Conservation (phyloP, 179 eudicot genomes). For the Silene noctiflora region DNA sequence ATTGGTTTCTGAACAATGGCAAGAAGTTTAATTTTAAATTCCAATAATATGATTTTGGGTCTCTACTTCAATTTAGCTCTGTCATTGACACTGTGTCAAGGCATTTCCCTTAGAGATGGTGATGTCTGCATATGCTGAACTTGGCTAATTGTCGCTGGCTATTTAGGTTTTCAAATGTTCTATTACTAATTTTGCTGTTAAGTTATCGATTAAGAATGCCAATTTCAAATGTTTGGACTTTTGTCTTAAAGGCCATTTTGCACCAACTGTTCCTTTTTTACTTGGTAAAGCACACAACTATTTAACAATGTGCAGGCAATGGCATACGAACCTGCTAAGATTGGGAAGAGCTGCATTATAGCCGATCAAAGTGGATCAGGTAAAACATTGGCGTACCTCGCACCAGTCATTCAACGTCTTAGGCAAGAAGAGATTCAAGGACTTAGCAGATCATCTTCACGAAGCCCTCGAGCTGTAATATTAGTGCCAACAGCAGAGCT, state of each 20-base stretch:
- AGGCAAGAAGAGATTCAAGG: slow-evolving; percentile 87
- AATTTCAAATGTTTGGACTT: neutral
- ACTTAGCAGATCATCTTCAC: slow-evolving; percentile 56
- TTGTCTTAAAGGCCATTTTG: neutral
- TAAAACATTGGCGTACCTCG: slow-evolving; percentile 89
- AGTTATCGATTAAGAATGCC: neutral
- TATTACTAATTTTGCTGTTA: neutral
- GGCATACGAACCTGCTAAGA: slow-evolving; percentile 63
- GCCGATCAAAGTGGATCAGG: slow-evolving; percentile 99
- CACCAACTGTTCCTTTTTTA: neutral
- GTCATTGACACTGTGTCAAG: neutral
- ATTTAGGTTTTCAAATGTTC: neutral
- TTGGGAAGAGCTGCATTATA: slow-evolving; percentile 79
- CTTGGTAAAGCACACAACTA: slow-evolving; percentile 10
- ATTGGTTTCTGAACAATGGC: slow-evolving; percentile 1
- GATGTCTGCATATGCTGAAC: neutral
- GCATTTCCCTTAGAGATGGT: neutral
- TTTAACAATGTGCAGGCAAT: slow-evolving; percentile 54
- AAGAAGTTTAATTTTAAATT: neutral
- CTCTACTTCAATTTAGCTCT: neutral
- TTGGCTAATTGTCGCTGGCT: neutral
- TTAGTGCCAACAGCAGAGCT: slow-evolving; percentile 97
- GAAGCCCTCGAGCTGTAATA: slow-evolving; percentile 77
- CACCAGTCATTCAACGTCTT: slow-evolving; percentile 81
- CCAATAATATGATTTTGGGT: neutral